A percentile compares a stretch with the other conserved stretches of the same genome.
These are phyloP conservation scores for Rhododendron vialii DNA, from an alignment of 148 eudicot genomes.

Conservation along the genomic window DNA sequence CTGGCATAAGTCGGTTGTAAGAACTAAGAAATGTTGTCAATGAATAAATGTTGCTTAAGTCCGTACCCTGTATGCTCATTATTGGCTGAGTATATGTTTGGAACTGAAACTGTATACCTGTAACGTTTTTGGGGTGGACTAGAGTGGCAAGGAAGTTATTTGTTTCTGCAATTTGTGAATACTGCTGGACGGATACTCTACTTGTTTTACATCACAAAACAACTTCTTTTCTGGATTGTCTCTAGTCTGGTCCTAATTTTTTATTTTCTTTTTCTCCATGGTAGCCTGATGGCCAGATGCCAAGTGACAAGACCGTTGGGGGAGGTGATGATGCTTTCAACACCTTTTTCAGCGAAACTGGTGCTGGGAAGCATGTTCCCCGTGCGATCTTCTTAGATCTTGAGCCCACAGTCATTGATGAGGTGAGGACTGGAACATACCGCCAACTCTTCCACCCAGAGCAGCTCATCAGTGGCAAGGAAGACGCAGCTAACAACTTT, in stretches of 20 bases:
- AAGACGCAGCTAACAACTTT: constrained; percentile 31
- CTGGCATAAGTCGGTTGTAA: background rate
- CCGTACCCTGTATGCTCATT: background rate
- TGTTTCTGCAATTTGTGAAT: background rate
- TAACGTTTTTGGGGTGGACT: background rate
- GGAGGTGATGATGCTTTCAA: constrained; percentile 32
- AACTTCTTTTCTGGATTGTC: background rate
- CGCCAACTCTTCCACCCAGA: constrained; percentile 2
- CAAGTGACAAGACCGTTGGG: constrained; percentile 27
- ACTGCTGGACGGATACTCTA: background rate
- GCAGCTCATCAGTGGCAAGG: constrained; percentile 5
- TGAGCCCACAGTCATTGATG: constrained; percentile 30
- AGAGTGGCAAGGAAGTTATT: background rate
- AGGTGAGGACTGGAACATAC: constrained; percentile 20
- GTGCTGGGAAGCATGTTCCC: constrained; percentile 28
- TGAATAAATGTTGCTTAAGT: background rate
- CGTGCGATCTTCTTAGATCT: constrained; percentile 29
- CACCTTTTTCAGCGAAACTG: constrained; percentile 29
- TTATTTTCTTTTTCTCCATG: background rate
- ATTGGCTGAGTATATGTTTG: background rate
- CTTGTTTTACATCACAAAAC: background rate
- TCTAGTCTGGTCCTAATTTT: background rate
- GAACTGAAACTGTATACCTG: background rate
- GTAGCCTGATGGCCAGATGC: constrained; percentile 32
- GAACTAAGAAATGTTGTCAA: background rate